Evolutionary conservation across 768 basidiomycete species (phyloP).

Genomic region (Harrya chromipes): DNA sequence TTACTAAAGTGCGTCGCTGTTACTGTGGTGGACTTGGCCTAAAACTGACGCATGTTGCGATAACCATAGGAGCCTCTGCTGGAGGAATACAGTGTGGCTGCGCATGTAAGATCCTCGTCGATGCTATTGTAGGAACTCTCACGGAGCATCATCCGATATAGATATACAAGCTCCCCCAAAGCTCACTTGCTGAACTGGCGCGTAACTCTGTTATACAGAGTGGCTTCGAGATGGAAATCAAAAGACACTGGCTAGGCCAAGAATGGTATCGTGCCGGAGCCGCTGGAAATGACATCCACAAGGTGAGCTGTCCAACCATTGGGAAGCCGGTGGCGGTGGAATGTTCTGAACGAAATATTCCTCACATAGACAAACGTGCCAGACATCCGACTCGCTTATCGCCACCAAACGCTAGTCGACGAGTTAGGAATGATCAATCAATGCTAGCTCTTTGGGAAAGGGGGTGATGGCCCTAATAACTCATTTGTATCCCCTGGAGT

Average conservation of each 20-base stretch:
- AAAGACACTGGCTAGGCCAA: slow-evolving; percentile 92
- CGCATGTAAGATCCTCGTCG: slow-evolving; percentile 60
- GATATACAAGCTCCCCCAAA: slow-evolving; percentile 96
- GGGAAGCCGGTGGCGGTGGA: background rate
- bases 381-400: slow-evolving; percentile 82
- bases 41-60: background rate
- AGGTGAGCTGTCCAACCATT: slow-evolving; percentile 46
- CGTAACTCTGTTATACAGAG: slow-evolving; percentile 96
- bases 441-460: slow-evolving; percentile 3
- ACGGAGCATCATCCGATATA: slow-evolving; percentile 28
- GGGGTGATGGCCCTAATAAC: background rate
- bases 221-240: slow-evolving; percentile 98
- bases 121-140: background rate
- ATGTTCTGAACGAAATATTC: background rate
- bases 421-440: slow-evolving; percentile 71
- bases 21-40: background rate
- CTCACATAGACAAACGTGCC: slow-evolving; percentile 89
- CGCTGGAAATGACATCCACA: slow-evolving; percentile 93
- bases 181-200: slow-evolving; percentile 94
- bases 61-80: slow-evolving; percentile 76
- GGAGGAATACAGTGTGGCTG: slow-evolving; percentile 97
- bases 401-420: slow-evolving; percentile 85
- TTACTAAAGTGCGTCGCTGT: slow-evolving; percentile 75
- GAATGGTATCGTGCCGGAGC: slow-evolving; percentile 93
- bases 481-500: background rate